phyloP scores from a whole-genome alignment of 129 eudicot species.

The Silybum marianum region DNA sequence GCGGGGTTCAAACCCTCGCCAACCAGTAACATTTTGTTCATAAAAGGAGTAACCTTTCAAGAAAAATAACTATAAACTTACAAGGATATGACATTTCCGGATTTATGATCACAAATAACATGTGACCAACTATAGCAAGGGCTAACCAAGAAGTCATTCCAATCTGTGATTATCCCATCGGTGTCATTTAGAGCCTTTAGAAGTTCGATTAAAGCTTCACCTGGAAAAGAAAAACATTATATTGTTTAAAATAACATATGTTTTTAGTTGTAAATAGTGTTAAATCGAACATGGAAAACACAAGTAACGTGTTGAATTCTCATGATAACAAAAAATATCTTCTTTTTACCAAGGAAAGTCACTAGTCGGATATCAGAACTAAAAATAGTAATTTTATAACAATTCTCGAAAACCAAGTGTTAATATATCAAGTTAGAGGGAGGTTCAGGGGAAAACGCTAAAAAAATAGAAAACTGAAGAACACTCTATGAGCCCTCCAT shows the following conservation, averaged over 20 bases:
- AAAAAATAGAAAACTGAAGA: too few relatives aligned
- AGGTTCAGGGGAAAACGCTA: too few relatives aligned
- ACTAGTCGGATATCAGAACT: too few relatives aligned
- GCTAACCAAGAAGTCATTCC: conserved; percentile 63
- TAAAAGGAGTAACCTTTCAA: neutral
- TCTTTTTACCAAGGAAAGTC: too few relatives aligned
- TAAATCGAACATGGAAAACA: neutral
- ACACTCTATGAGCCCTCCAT: too few relatives aligned
- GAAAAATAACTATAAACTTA: conserved; percentile 33
- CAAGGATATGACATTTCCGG: conserved; percentile 77
- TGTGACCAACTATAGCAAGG: conserved; percentile 96
- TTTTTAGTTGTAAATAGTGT: neutral
- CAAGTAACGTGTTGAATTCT: neutral
- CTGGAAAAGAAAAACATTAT: conserved; percentile 45
- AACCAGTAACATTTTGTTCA: neutral
- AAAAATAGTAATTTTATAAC: too few relatives aligned
- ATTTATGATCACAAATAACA: conserved; percentile 61
- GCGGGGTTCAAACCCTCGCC: too few relatives aligned
- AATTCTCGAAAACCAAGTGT: too few relatives aligned
- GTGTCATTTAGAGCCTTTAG: conserved; percentile 65
- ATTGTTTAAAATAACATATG: neutral
- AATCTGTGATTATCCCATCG: conserved; percentile 47
- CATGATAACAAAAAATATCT: too few relatives aligned
- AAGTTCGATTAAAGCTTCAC: conserved; percentile 58
- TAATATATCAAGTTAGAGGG: too few relatives aligned